Conservation (phyloP, 164 flowering plant genomes). For the Akebia trifoliata region DNA sequence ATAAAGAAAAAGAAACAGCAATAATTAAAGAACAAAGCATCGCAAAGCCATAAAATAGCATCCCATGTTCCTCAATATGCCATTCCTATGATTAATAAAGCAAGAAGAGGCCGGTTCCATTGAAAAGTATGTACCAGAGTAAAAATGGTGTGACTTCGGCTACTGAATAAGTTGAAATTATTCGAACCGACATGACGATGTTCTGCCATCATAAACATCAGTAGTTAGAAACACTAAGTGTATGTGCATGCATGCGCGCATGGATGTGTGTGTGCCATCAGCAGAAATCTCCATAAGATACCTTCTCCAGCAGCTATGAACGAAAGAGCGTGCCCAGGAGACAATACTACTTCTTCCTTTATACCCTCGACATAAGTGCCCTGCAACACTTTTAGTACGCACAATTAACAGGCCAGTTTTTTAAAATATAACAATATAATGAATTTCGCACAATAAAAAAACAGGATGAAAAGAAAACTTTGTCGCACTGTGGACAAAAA, state of each 20-base stretch:
- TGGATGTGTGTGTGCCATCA: not conserved
- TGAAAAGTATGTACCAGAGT: slow-evolving; percentile 53
- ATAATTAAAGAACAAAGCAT: too few relatives aligned
- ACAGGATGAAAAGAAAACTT: too few relatives aligned
- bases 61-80: not conserved
- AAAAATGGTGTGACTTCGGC: slow-evolving; percentile 97
- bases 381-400: slow-evolving; percentile 29
- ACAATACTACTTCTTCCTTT: slow-evolving; percentile 97
- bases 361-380: slow-evolving; percentile 99
- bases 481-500: too few relatives aligned
- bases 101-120: too few relatives aligned
- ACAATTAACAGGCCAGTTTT: slow-evolving; percentile 5
- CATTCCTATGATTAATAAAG: too few relatives aligned
- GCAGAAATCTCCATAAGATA: slow-evolving; percentile 15
- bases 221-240: slow-evolving; percentile 8
- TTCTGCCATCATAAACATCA: slow-evolving; percentile 47
- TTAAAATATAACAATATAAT: too few relatives aligned
- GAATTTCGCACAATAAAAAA: too few relatives aligned
- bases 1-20: too few relatives aligned
- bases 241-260: too few relatives aligned
- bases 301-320: slow-evolving; percentile 99
- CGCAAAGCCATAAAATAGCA: too few relatives aligned
- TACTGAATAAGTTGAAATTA: slow-evolving; percentile 87
- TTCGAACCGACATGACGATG: slow-evolving; percentile 99
- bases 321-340: slow-evolving; percentile 98